A percentile compares a stretch with the other conserved stretches of the same genome.
These are phyloP conservation scores for Anisodus acutangulus DNA, from an alignment of 257 asterid species.

Conservation along the genomic window DNA sequence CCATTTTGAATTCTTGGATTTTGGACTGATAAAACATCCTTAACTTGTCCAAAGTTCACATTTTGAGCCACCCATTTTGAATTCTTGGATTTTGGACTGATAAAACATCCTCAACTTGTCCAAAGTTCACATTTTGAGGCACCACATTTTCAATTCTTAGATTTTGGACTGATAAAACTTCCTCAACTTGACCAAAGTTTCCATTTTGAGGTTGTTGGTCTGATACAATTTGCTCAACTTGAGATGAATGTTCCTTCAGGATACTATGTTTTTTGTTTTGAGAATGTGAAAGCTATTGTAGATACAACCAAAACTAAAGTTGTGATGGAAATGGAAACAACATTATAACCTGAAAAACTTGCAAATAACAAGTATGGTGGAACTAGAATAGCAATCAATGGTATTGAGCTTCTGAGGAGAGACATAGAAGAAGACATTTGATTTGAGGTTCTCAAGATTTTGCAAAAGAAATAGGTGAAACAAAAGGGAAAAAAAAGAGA, in stretches of 20 bases:
- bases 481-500: neutral
- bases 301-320: constrained; percentile 44
- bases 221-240: neutral
- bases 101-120: too few relatives aligned
- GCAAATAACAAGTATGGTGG: constrained; percentile 44
- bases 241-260: constrained; percentile 2
- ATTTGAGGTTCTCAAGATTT: constrained; percentile 34
- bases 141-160: too few relatives aligned
- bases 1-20: constrained; percentile 28
- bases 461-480: constrained; percentile 25
- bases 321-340: constrained; percentile 42
- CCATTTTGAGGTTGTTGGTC: neutral
- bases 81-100: too few relatives aligned
- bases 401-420: constrained; percentile 44
- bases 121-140: too few relatives aligned
- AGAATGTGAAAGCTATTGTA: constrained; percentile 37
- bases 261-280: constrained; percentile 35
- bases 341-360: constrained; percentile 35
- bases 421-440: constrained; percentile 51
- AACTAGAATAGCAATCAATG: constrained; percentile 49
- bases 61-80: too few relatives aligned
- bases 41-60: neutral
- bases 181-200: neutral
- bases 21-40: neutral
- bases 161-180: too few relatives aligned